These are phyloP conservation scores for Murraya koenigii DNA, from an alignment of 345 rosid species.

Conservation along the genomic window DNA sequence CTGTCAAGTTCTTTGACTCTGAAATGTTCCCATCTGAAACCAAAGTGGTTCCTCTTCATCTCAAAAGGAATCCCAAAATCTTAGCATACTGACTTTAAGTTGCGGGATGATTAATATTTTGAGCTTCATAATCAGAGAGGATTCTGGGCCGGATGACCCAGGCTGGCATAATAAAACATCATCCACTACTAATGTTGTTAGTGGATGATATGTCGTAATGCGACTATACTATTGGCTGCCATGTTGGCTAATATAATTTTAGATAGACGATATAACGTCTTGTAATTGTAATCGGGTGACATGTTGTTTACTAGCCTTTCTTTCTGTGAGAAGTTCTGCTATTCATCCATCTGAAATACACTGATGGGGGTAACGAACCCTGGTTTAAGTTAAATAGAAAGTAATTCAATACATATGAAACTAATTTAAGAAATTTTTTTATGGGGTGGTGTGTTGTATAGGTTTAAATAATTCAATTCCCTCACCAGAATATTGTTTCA, in stretches of 20 bases:
- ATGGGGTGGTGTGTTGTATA: neutral
- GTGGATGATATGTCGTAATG: neutral
- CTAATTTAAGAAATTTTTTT: neutral
- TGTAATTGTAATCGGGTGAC: neutral
- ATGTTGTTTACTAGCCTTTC: neutral
- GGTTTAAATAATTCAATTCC: neutral
- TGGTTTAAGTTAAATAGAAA: no score
- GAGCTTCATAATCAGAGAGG: neutral
- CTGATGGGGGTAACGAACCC: no score
- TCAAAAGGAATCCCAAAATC: constrained; percentile 4
- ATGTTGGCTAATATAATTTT: neutral
- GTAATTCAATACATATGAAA: no score
- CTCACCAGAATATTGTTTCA: no score
- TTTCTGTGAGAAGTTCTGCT: no score
- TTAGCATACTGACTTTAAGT: neutral
- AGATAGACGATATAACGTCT: neutral
- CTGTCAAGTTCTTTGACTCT: constrained; percentile 29
- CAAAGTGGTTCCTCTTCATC: constrained; percentile 5
- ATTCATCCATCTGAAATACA: no score
- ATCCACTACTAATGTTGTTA: neutral
- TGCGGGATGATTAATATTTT: neutral
- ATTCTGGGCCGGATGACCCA: neutral
- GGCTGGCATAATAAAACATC: neutral
- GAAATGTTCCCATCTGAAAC: constrained; percentile 15
- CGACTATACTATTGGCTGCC: neutral